phyloP scores from a whole-genome alignment of 164 flowering plant species.

The Litsea cubeba region DNA sequence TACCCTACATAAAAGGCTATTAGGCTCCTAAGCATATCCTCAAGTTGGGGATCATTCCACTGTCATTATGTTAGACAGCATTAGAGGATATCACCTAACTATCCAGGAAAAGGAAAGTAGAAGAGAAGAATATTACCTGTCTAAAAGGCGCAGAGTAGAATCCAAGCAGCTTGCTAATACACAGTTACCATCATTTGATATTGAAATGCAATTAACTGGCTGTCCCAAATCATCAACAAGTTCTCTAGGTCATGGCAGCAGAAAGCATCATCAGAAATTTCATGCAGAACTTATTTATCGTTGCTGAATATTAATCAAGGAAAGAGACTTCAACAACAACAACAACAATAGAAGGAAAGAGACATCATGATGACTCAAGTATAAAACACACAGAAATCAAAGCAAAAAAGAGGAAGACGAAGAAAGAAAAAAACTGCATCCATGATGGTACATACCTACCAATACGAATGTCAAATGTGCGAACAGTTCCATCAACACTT shows the following conservation, averaged over 20 bases:
- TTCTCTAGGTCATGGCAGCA: conserved; percentile 45
- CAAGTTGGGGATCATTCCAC: no score
- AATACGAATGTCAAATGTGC: conserved; percentile 90
- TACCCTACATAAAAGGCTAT: background rate
- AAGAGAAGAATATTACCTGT: conserved; percentile 44
- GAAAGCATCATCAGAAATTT: conserved; percentile 2
- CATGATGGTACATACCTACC: conserved; percentile 65
- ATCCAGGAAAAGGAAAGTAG: background rate
- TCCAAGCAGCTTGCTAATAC: conserved; percentile 87
- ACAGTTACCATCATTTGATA: conserved; percentile 95
- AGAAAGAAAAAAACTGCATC: background rate
- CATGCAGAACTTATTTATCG: background rate
- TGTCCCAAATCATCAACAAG: conserved; percentile 79
- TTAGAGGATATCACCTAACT: background rate
- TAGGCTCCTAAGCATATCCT: background rate
- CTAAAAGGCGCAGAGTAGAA: conserved; percentile 84
- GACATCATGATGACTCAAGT: background rate
- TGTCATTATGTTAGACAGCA: background rate
- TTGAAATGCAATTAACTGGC: conserved; percentile 87
- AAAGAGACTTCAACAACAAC: no score
- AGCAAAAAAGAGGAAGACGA: background rate
- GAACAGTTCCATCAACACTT: conserved; percentile 95
- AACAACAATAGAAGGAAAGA: background rate
- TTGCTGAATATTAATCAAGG: background rate
- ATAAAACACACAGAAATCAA: background rate